Base-by-base conservation (phyloP, 331 rosid species). In the Malus hybrid region DNA sequence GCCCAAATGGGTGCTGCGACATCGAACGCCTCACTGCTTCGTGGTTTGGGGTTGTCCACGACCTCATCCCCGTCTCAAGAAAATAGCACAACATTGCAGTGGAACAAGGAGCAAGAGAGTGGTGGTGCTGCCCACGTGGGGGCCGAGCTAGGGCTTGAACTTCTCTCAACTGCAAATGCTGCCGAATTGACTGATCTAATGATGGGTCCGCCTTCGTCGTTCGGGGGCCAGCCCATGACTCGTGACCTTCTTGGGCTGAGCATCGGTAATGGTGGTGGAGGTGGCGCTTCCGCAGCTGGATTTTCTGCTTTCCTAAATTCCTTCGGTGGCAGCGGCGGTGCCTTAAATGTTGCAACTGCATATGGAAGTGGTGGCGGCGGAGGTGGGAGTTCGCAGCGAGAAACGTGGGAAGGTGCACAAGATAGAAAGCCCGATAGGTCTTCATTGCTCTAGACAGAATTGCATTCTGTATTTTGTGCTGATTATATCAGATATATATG, bases 161-260 rank as follows among this genome's bases (percentile, higher is more conserved):
- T 85, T 65, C 83, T 75, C 5, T 74, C 83, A 12, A 81, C 44
- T 56, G 86, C 83, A 32, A 80, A 65, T 83, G 50, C 70, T 5
- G 61, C 77, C 6, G n/a, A 22, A 52, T 66, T 86, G 58, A 79
- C 77, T 46, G 79, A 79, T 64, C 70, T 75, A 8, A 78, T 77
- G 79, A 76, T 75, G 53, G 85, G 81, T 16, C 81, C 86, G 0
- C 65, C 83, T 5, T 46, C 68, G 20, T 18, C 79, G 14, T 90
- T 87, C 16, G 96, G 81, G 5, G 72, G 55, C 42, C 78, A 82
- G 78, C 92, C 90, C n/a, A 88, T 88, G 93, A 93, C 98, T 11
- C 92, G 97, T 15, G 98, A 93, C 74, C 97, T 93, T 68, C 96
- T 93, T 50, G 97, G 98, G 16, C 91, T 91, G 2, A 75, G 92